Percentiles rank a stretch among this genome's conserved stretches.
phyloP scores from a whole-genome alignment of 1,139 yeast species.

The Protomyces inouyei region DNA sequence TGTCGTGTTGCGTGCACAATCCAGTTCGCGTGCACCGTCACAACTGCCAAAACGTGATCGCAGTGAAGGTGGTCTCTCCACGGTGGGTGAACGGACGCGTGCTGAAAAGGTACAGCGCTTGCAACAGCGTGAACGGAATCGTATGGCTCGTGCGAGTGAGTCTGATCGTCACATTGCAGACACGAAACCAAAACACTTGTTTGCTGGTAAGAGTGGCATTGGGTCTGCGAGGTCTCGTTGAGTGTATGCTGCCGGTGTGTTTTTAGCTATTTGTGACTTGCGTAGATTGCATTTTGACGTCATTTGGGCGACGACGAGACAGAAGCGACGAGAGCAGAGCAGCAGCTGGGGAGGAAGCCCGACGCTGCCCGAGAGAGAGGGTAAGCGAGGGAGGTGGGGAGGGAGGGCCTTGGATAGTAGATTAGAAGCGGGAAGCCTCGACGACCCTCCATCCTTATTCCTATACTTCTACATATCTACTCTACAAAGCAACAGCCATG shows the following conservation, averaged over 20 bases:
- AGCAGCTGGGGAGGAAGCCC: too few relatives aligned
- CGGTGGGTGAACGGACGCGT: slow-evolving; percentile 74
- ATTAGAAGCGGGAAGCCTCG: background rate
- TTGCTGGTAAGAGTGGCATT: slow-evolving; percentile 64
- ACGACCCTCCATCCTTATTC: background rate
- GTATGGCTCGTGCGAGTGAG: slow-evolving; percentile 90
- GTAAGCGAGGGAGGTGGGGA: too few relatives aligned
- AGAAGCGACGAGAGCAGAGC: too few relatives aligned
- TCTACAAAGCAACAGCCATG: background rate
- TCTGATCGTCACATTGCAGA: slow-evolving; percentile 88
- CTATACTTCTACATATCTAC: too few relatives aligned
- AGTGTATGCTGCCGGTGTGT: background rate
- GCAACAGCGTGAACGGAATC: slow-evolving; percentile 90
- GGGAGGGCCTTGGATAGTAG: too few relatives aligned
- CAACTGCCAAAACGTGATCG: slow-evolving; percentile 63
- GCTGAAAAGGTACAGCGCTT: slow-evolving; percentile 83
- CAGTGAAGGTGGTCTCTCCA: slow-evolving; percentile 73
- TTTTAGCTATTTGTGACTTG: background rate
- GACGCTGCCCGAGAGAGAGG: too few relatives aligned
- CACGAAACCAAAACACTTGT: slow-evolving; percentile 85
- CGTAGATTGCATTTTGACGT: too few relatives aligned
- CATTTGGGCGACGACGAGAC: too few relatives aligned
- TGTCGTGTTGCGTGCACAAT: slow-evolving; percentile 57
- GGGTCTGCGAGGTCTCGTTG: slow-evolving; percentile 18
- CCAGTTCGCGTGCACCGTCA: slow-evolving; percentile 42